These are phyloP conservation scores for Cercophora scortea DNA, from an alignment of 495 filamentous ascomycete species.

Conservation along the genomic window DNA sequence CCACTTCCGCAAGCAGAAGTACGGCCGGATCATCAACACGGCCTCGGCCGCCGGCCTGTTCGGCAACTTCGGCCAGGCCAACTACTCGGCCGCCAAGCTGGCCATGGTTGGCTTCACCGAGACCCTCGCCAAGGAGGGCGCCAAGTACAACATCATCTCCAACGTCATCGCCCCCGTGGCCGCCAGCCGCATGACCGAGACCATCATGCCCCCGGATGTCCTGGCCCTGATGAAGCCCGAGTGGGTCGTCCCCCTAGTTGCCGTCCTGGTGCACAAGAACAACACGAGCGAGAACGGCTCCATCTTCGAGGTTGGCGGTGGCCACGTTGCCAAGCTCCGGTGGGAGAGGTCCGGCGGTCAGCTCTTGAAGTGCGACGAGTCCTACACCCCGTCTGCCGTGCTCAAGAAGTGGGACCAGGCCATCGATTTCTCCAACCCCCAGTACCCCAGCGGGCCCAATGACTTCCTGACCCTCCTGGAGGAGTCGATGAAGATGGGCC, in stretches of 20 bases:
- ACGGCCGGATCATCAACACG: conserved; percentile 92
- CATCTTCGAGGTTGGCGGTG: conserved; percentile 92
- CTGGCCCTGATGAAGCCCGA: conserved; percentile 85
- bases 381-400: conserved; percentile 80
- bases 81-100: conserved; percentile 96
- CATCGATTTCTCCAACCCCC: conserved; percentile 75
- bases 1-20: conserved; percentile 97
- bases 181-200: conserved; percentile 94
- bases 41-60: conserved; percentile 92
- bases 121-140: conserved; percentile 93
- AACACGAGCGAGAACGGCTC: conserved; percentile 78
- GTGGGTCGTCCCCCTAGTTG: conserved; percentile 93
- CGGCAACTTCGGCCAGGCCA: conserved; percentile 91
- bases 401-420: conserved; percentile 84
- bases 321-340: conserved; percentile 84
- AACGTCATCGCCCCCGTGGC: conserved; percentile 97
- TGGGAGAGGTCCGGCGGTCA: conserved; percentile 94
- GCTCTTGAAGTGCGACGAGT: conserved; percentile 81
- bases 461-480: conserved; percentile 87
- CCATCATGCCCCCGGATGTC: conserved; percentile 93
- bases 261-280: conserved; percentile 78
- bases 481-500: conserved; percentile 69
- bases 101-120: conserved; percentile 97
- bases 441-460: conserved; percentile 77
- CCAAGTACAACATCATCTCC: conserved; percentile 95